Conservation (phyloP, 169 alveolate species). For the Babesia sp. region DNA sequence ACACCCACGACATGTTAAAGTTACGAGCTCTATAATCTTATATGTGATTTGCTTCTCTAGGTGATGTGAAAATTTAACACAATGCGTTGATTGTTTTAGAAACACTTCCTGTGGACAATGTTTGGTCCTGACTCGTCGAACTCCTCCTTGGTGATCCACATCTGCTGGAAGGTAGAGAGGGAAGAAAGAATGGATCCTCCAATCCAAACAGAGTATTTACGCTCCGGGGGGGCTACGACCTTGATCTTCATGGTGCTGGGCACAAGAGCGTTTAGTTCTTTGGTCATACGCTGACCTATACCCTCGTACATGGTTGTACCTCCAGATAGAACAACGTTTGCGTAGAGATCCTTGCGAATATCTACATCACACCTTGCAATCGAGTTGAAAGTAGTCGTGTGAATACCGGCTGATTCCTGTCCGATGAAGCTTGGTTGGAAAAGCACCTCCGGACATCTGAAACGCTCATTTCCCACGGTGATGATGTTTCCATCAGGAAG, state of each 20-base stretch:
- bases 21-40: background rate
- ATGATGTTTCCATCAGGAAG: constrained; percentile 97
- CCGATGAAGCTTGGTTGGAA: constrained; percentile 95
- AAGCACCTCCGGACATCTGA: constrained; percentile 97
- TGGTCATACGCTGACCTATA: constrained; percentile 95
- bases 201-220: constrained; percentile 98
- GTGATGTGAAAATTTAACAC: background rate
- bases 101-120: constrained; percentile 97
- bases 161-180: constrained; percentile 94
- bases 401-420: constrained; percentile 94
- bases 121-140: constrained; percentile 97
- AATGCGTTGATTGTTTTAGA: constrained; percentile 68
- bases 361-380: constrained; percentile 96
- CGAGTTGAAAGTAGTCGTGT: constrained; percentile 92
- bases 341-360: constrained; percentile 93
- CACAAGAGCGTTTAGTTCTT: constrained; percentile 94
- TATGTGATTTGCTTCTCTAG: background rate
- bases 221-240: constrained; percentile 98
- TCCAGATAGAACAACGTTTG: constrained; percentile 95
- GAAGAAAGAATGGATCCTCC: constrained; percentile 98
- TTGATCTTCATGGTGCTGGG: constrained; percentile 96
- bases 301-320: constrained; percentile 97
- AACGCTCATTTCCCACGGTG: constrained; percentile 93
- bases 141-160: constrained; percentile 98
- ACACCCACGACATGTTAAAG: too few species aligned